Conservation (phyloP, 2,329 filamentous ascomycete species). For the Ascochyta koolunga region DNA sequence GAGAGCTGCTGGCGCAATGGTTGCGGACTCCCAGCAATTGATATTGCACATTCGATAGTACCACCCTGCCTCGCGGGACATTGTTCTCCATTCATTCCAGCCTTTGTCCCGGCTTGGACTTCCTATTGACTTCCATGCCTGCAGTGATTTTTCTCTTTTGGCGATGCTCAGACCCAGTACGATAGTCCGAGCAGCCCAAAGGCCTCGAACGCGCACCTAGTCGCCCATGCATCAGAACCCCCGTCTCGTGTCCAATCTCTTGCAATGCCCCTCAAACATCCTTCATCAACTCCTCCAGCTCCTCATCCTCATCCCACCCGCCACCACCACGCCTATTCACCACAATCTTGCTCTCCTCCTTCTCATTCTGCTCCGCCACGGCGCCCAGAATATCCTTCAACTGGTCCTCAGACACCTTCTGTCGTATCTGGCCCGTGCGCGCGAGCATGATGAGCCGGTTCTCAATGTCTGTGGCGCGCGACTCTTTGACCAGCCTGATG, state of each 20-base stretch:
- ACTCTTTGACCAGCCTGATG: constrained; percentile 94
- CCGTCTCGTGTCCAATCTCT: no score
- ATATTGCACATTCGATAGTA: no score
- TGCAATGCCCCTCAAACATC: constrained; percentile 31
- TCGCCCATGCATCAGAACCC: no score
- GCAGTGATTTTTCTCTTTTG: no score
- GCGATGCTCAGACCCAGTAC: no score
- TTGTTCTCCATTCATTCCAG: no score
- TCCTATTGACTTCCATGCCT: no score
- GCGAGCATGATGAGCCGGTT: constrained; percentile 92
- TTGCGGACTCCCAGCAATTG: no score
- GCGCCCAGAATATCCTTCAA: constrained; percentile 89
- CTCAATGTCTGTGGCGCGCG: constrained; percentile 87
- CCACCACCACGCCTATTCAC: constrained; percentile 82
- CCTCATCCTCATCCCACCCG: constrained; percentile 79
- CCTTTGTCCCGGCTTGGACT: no score
- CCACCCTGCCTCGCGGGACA: no score
- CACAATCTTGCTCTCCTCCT: constrained; percentile 74
- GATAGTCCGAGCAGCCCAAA: no score
- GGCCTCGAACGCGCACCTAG: no score
- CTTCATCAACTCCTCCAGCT: constrained; percentile 62
- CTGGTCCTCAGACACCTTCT: constrained; percentile 90
- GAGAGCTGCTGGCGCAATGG: neutral
- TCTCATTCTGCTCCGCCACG: constrained; percentile 74
- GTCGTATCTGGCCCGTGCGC: constrained; percentile 80